Evolutionary conservation across 768 basidiomycete genomes (phyloP), one percentile per base, ranked within the genome.

Genomic region (Boletus reticulatus): DNA sequence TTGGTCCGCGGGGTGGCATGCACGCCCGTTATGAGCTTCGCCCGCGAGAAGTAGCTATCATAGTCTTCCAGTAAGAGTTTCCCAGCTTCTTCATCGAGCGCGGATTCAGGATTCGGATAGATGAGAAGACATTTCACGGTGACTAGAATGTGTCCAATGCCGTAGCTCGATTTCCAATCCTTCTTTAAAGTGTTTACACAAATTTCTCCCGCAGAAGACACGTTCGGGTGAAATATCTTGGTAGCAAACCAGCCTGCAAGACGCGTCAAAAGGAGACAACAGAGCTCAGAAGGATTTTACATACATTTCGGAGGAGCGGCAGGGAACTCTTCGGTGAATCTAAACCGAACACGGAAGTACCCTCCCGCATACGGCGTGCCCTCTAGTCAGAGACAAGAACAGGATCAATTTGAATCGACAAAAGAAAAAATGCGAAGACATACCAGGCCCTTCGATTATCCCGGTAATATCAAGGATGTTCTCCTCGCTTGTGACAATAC

Each of bases 101-200:
- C 96, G 9, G 92, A 95, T 71, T 98, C 95, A 32, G 96, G 93
- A 68, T 97, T 97, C 31, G 95, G 95, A 67, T 94, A 94, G 61
- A 98, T 98, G 58, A 98, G 82, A 44, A 98, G 84, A 67, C 95
- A 97, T 70, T 94, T 95, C 61, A 98, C 87, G 29, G 93, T 95
- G 55, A 93, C 87, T 16, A 96, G 81, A 56, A 96, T 96, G 69
- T 95, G 92, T 14, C 79, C 84, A 31, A 98, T 93, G 47, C 95
- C 95, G 64, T 92, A 95, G 13, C 86, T 82, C 22, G 90, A 81
- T 69, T 94, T 89, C 95, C 95, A 98, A 65, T 96, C 94, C 72
- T 97, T 96, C 80, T 97, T 98, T 24, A 98, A 76, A 8, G 94
- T 98, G 75, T 95, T 96, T 14, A 98, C 94, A 70, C 94, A 98